These are phyloP conservation scores for Neocucurbitaria cava DNA, from an alignment of 2,329 filamentous ascomycete genomes.

Conservation along the genomic window DNA sequence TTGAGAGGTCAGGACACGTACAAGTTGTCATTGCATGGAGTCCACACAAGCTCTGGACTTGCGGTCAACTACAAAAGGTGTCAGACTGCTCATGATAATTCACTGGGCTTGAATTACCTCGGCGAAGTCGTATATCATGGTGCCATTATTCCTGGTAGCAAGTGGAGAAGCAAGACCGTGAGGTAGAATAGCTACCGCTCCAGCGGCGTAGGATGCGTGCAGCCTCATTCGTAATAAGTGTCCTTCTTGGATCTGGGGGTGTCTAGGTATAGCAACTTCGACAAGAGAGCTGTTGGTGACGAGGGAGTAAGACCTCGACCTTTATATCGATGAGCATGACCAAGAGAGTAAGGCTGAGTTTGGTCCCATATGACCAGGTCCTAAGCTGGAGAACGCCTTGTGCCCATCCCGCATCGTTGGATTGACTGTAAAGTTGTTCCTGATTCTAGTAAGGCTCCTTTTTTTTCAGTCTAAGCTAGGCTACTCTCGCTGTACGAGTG, in stretches of 20 bases:
- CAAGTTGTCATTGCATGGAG: not conserved
- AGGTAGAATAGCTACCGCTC: not conserved
- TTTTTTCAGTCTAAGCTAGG: not conserved
- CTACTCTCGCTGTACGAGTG: not conserved
- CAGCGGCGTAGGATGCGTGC: not conserved
- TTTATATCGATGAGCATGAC: not conserved
- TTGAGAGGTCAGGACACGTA: not conserved
- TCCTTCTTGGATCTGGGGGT: not conserved
- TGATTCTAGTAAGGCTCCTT: not conserved
- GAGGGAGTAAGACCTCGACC: not conserved
- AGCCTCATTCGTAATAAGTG: not conserved
- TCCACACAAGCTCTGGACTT: not conserved
- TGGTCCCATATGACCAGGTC: not conserved
- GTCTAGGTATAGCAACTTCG: not conserved
- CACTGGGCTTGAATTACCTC: not conserved
- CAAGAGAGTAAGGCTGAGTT: not conserved
- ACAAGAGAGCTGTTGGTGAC: not conserved
- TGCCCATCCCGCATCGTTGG: not conserved
- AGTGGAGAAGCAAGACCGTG: not conserved
- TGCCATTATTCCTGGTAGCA: not conserved
- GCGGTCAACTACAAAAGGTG: not conserved
- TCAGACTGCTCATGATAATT: not conserved
- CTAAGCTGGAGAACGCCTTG: not conserved
- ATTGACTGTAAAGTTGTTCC: not conserved
- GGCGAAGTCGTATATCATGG: slow-evolving; percentile 1